phyloP scores from a whole-genome alignment of 495 filamentous ascomycete species.

The Clavariopsis aquatica region DNA sequence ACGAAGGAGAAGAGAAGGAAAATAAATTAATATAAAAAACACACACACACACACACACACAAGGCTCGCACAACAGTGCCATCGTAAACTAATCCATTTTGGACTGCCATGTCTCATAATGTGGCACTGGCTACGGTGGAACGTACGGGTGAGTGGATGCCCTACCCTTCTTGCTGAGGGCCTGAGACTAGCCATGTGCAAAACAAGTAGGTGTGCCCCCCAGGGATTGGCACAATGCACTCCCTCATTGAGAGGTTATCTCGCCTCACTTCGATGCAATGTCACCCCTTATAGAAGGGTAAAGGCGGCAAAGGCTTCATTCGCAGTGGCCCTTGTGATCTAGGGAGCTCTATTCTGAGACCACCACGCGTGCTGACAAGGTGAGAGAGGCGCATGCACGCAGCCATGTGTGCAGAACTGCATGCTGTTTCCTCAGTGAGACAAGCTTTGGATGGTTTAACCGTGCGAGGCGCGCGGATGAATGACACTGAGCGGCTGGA shows the following conservation, averaged over 20 bases:
- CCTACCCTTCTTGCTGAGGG: neutral
- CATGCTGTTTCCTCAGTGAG: neutral
- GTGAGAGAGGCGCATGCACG: neutral
- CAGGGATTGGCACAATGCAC: neutral
- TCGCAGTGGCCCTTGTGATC: neutral
- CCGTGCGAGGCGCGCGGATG: constrained; percentile 6
- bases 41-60: too few species aligned
- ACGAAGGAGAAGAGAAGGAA: too few species aligned
- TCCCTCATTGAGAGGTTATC: too few species aligned
- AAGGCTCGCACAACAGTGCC: neutral
- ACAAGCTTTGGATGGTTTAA: neutral
- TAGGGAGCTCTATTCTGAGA: neutral
- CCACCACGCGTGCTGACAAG: neutral
- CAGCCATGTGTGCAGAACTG: neutral
- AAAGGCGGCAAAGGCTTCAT: neutral
- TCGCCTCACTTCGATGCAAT: too few species aligned
- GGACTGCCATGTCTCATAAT: neutral
- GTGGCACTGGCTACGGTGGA: neutral
- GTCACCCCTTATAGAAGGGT: neutral
- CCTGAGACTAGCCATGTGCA: neutral
- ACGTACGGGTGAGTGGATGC: too few species aligned
- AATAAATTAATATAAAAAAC: too few species aligned
- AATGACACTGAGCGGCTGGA: neutral
- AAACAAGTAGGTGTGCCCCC: neutral
- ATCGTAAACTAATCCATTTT: neutral